phyloP scores from a whole-genome alignment of 1,284 basidiomycete species.

The Xerocomus alliaceus region DNA sequence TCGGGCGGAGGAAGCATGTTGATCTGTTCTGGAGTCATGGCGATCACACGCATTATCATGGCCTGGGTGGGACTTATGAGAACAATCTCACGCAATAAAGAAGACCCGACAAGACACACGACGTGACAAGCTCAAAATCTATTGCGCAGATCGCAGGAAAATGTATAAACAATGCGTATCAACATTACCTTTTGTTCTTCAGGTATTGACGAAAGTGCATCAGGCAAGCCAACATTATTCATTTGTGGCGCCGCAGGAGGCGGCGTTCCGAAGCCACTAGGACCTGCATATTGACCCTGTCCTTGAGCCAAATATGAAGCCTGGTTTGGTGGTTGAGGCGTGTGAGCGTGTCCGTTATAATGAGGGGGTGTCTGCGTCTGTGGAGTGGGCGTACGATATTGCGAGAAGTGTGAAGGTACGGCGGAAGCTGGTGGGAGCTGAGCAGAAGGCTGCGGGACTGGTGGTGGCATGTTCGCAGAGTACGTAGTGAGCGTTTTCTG shows the following conservation, averaged over 20 bases:
- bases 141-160: slow-evolving; percentile 8
- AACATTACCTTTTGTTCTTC: slow-evolving; percentile 69
- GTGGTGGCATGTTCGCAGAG: slow-evolving; percentile 39
- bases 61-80: slow-evolving; percentile 49
- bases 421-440: slow-evolving; percentile 41
- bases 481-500: slow-evolving; percentile 47
- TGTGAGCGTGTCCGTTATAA: slow-evolving; percentile 39
- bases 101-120: neutral
- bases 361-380: slow-evolving; percentile 40
- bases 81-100: slow-evolving; percentile 7
- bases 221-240: slow-evolving; percentile 46
- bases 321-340: slow-evolving; percentile 36
- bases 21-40: slow-evolving; percentile 76
- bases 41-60: slow-evolving; percentile 68
- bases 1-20: slow-evolving; percentile 64
- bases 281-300: slow-evolving; percentile 30
- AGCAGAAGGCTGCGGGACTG: slow-evolving; percentile 36
- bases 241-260: slow-evolving; percentile 24
- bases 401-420: slow-evolving; percentile 55
- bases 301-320: slow-evolving; percentile 26
- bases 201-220: slow-evolving; percentile 63
- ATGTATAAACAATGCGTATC: slow-evolving; percentile 8
- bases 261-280: slow-evolving; percentile 31
- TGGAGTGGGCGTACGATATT: slow-evolving; percentile 54
- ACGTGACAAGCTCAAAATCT: neutral